phyloP scores from a whole-genome alignment of 2,329 filamentous ascomycete genomes.

The Apiospora phragmitis region DNA sequence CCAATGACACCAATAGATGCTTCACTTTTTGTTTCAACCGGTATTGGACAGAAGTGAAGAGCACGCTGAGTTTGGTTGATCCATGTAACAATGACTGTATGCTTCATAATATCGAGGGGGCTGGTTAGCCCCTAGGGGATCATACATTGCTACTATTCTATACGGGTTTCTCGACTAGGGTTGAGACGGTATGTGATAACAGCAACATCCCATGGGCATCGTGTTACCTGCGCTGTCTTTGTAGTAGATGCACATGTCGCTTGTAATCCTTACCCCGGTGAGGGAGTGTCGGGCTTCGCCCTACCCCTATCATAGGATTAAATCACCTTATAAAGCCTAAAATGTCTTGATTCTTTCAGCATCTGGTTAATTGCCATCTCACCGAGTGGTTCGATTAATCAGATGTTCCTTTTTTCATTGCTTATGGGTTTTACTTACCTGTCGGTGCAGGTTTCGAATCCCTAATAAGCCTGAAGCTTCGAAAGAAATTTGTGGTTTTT shows the following conservation, averaged over 20 bases:
- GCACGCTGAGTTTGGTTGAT: neutral
- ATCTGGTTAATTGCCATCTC: neutral
- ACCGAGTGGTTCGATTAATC: neutral
- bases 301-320: neutral
- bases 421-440: neutral
- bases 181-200: neutral
- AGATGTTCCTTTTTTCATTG: neutral
- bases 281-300: neutral
- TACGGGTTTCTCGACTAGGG: too few species aligned
- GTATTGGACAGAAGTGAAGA: neutral
- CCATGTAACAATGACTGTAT: neutral
- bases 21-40: neutral
- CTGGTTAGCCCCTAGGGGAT: too few species aligned
- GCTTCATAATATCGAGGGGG: neutral
- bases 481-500: neutral
- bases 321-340: neutral
- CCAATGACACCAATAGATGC: neutral
- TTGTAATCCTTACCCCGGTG: neutral
- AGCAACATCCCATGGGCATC: neutral
- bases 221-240: neutral
- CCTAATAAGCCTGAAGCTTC: neutral
- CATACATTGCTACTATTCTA: neutral
- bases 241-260: neutral
- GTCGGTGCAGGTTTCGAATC: neutral
- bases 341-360: neutral